Evolutionary conservation across 495 filamentous ascomycete species (phyloP), one percentile per base, ranked within the genome.

Genomic region (Penicillium canescens): DNA sequence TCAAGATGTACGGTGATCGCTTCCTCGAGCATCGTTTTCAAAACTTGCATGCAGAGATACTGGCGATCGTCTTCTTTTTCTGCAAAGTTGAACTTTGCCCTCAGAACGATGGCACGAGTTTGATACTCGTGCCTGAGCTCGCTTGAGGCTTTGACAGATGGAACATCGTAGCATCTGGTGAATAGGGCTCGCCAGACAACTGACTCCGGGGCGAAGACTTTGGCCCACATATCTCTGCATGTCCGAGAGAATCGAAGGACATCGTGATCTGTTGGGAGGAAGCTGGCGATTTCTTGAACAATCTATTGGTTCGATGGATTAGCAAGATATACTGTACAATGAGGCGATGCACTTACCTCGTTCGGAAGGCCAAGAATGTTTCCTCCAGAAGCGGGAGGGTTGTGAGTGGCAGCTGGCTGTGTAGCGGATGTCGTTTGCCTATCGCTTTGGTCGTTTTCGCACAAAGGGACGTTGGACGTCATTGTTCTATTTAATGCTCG

Each of bases 231-330:
- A 9, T 56, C 59, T 4, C 56, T 62, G 55, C 67, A 72, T 24
- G 66, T 51, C 4, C 55, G 47, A 7, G 65, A 56, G 16, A 78
- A 68, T 14, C 55, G 57, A 6, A 58, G 42, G 1, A 76, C 20
- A 23, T 79, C 74, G 4, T 24, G 28, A 40, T 78, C 70, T 0
- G 31, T 51, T 14, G 64, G 57, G 4, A 79, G 60, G 20, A 63
- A 46, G 13, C 41, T 62, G 16, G 75, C 71, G 9, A 79, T 72
- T 10, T 66, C 18, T 45, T 79, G 73, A 33, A 74, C 64, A 31
- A 77, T 52, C 76, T 78, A 42, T 37, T 10, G 12, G 11, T 16
- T 3, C 41, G 28, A 8, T 37, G 16, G 37, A 33, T 53, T 24
- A 46, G 44, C 28, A 21, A 37, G 11, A 21, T 13, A 24, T 35